A percentile compares a stretch with the other conserved stretches of the same genome.
Evolutionary conservation across 78 protist genomes (phyloP).

Genomic region (Capsaspora owczarzaki): DNA sequence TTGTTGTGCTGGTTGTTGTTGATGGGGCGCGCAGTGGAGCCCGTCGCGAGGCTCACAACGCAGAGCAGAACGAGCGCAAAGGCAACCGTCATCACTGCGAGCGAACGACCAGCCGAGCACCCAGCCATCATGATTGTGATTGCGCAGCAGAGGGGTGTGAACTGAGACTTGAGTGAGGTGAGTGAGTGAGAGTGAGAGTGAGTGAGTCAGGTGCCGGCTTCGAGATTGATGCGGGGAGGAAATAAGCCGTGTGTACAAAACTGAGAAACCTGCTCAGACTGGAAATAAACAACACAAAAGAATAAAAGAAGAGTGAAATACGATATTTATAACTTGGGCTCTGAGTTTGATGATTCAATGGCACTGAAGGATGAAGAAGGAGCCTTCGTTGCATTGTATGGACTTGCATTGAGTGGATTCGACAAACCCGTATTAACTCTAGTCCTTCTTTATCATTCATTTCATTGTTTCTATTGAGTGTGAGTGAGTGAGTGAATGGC

Average conservation of each 20-base stretch:
- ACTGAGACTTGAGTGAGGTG: constrained; percentile 17
- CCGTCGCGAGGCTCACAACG: not conserved
- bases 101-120: not conserved
- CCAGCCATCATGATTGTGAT: constrained; percentile 1
- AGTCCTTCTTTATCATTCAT: not conserved
- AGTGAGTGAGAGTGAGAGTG: constrained; percentile 22
- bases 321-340: not conserved
- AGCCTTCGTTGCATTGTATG: constrained; percentile 43
- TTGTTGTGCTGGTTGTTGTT: not conserved
- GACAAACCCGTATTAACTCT: not conserved
- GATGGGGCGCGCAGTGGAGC: not conserved
- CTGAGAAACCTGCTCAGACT: too few species aligned
- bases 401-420: constrained; percentile 21
- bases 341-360: not conserved
- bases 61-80: too few species aligned
- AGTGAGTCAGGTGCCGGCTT: constrained; percentile 2
- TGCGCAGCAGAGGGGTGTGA: not conserved
- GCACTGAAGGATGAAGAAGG: constrained; percentile 28
- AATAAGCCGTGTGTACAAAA: not conserved
- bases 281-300: not conserved
- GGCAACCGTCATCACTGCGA: too few species aligned
- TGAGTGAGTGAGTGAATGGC: not conserved
- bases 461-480: not conserved
- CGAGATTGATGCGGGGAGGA: constrained; percentile 9
- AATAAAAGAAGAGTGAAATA: not conserved